Conservation (phyloP, 2,329 filamentous ascomycete genomes). For the Cordyceps militaris region DNA sequence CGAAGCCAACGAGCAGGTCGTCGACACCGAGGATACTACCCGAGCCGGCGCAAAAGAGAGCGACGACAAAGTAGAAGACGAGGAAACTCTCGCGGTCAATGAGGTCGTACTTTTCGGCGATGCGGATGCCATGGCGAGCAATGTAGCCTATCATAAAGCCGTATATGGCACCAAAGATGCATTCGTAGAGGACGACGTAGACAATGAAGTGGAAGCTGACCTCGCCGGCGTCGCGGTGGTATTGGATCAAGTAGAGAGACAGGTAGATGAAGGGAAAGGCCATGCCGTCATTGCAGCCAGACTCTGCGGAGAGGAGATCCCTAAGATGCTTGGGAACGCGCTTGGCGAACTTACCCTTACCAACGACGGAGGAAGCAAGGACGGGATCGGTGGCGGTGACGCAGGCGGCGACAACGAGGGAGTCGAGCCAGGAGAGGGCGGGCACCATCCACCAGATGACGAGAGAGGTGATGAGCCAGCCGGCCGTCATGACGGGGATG, state of each 20-base stretch:
- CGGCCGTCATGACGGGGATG: conserved; percentile 93
- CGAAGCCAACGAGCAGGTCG: conserved; percentile 89
- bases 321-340: conserved; percentile 94
- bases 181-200: conserved; percentile 88
- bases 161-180: conserved; percentile 83
- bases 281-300: conserved; percentile 99
- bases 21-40: conserved; percentile 88
- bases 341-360: conserved; percentile 98
- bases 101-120: conserved; percentile 72
- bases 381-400: conserved; percentile 97
- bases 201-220: conserved; percentile 85
- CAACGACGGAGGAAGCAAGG: conserved; percentile 92
- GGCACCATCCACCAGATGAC: conserved; percentile 90
- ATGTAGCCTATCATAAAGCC: conserved; percentile 84
- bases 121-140: conserved; percentile 84
- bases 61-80: conserved; percentile 96
- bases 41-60: conserved; percentile 90
- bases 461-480: conserved; percentile 86
- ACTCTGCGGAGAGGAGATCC: conserved; percentile 91
- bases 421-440: conserved; percentile 79
- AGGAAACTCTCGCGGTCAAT: conserved; percentile 97
- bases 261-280: conserved; percentile 97
- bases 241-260: conserved; percentile 81
- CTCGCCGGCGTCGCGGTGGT: conserved; percentile 58
- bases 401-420: conserved; percentile 79